Evolutionary conservation across 225 moss, liverwort and hornwort species (phyloP), one percentile per base, ranked within the genome.

Genomic region (Marchantia paleacea): DNA sequence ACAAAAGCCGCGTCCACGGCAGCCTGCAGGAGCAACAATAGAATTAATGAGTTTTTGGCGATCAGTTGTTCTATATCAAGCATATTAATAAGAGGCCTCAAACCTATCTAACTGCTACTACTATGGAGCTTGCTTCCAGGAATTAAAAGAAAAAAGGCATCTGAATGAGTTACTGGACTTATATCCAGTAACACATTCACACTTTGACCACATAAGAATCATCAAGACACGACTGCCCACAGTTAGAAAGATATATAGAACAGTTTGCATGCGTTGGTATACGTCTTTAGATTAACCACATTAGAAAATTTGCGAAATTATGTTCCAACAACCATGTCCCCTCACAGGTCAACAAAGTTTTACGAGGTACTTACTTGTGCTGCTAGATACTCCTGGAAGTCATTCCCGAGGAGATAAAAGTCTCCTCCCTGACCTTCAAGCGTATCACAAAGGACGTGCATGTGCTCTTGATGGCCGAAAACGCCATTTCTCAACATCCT

Each of bases 401-500:
- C 95, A 83, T 93, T 93, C 29, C 90, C 95, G 50, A 95, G 88
- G 28, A 95, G 83, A 80, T 89, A 95, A 80, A 83, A 87, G 81
- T 95, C 95, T 85, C 93, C 92, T 54, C 89, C 90, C 61, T 85
- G 82, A 22, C 92, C 89, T 68, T 93, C 93, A 31, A 92, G 84
- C 57, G 91, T 93, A 72, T 92, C 86, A 86, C 95, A 92, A 64
- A 95, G 77, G 68, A 91, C 93, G 72, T 93, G 91, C 78, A 91
- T 88, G 55, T 93, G 92, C 67, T 95, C 95, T 76, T 85, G 84
- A 85, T 93, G 89, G 28, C 95, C 95, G 77, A 95, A 95, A 81
- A 89, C 91, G 78, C 95, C 95, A 81, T 81, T 85, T 68, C 89
- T 90, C 75, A 95, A 82, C 91, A 95, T 94, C 87, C 94, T 94